A percentile compares a stretch with the other conserved stretches of the same genome.
Evolutionary conservation across 495 filamentous ascomycete genomes (phyloP).

Genomic region (Collariella sp.): DNA sequence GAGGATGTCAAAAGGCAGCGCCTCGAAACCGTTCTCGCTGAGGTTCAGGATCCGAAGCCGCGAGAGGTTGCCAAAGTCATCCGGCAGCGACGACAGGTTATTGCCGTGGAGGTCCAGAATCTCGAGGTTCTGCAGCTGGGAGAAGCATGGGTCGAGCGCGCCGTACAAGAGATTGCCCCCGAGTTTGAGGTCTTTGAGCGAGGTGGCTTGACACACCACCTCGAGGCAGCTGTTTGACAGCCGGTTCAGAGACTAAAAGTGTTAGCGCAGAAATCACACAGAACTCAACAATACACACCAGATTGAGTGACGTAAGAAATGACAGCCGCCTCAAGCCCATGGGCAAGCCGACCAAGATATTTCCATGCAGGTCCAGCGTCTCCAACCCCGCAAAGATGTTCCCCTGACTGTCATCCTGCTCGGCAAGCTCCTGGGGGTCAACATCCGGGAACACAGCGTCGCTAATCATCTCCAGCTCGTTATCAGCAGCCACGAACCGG

Average conservation of each 20-base stretch:
- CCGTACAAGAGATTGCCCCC: conserved; percentile 70
- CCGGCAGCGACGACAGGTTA: conserved; percentile 64
- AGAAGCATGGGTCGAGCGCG: conserved; percentile 47
- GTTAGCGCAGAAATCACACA: conserved; percentile 2
- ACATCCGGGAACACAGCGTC: conserved; percentile 71
- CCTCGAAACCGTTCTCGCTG: conserved; percentile 60
- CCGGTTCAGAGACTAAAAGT: conserved; percentile 62
- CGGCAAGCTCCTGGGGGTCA: conserved; percentile 45
- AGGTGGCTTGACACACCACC: conserved; percentile 59
- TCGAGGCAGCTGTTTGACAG: conserved; percentile 61
- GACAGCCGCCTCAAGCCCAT: conserved; percentile 64
- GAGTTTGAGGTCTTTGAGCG: conserved; percentile 71
- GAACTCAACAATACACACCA: conserved; percentile 44
- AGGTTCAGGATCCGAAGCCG: conserved; percentile 68
- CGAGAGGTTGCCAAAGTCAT: conserved; percentile 51
- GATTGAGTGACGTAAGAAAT: conserved; percentile 67
- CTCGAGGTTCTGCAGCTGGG: conserved; percentile 59
- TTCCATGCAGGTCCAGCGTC: conserved; percentile 76
- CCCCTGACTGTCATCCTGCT: conserved; percentile 55
- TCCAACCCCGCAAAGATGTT: conserved; percentile 80
- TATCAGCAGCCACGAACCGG: conserved; percentile 82
- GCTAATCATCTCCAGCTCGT: conserved; percentile 68
- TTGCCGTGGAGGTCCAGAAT: conserved; percentile 76
- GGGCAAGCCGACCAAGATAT: conserved; percentile 62
- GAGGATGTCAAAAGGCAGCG: conserved; percentile 60